phyloP scores from a whole-genome alignment of 306 rosid genomes.

The Prinsepia uniflora region DNA sequence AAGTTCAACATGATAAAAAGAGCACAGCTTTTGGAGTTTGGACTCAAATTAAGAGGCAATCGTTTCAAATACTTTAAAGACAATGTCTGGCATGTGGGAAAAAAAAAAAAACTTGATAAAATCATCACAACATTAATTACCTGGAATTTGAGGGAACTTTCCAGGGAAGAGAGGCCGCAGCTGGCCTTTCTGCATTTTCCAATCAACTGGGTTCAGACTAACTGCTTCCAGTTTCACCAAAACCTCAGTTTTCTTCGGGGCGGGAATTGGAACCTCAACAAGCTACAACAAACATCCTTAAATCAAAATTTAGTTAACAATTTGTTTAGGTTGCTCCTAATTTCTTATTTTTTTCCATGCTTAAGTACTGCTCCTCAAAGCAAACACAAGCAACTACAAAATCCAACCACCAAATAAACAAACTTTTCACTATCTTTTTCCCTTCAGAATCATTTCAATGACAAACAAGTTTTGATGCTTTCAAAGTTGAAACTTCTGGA shows the following conservation, averaged over 20 bases:
- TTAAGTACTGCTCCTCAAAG: not conserved
- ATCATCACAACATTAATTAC: conserved; percentile 21
- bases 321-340: not conserved
- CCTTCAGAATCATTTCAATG: too few species aligned
- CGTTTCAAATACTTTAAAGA: too few species aligned
- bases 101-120: not conserved
- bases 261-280: conserved; percentile 61
- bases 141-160: conserved; percentile 54
- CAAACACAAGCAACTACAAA: not conserved
- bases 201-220: conserved; percentile 58
- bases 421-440: too few species aligned
- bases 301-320: not conserved
- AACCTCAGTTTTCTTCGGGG: conserved; percentile 44
- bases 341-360: too few species aligned
- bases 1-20: too few species aligned
- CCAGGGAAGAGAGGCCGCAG: conserved; percentile 44
- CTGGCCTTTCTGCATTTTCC: conserved; percentile 68
- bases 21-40: too few species aligned
- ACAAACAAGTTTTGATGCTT: too few species aligned
- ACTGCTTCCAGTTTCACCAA: conserved; percentile 63
- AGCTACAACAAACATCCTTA: conserved; percentile 38
- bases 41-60: too few species aligned
- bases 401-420: too few species aligned
- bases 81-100: not conserved
- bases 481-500: too few species aligned